Evolutionary conservation across 2,329 filamentous ascomycete species (phyloP), one percentile per base, ranked within the genome.

Genomic region (Aspergillus sp.): DNA sequence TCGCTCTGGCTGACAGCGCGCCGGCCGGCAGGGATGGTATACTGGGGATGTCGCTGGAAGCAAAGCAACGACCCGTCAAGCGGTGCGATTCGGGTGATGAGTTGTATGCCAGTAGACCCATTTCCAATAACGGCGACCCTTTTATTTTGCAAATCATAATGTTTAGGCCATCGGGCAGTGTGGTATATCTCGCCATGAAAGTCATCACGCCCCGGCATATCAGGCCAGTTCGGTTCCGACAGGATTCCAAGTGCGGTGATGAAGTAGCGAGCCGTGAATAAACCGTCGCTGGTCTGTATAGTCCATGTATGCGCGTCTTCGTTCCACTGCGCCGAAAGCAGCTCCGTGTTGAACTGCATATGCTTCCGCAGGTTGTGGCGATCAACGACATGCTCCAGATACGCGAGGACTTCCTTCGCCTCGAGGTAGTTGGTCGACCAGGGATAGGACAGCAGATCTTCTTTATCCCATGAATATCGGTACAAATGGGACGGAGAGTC

Each of bases 401-500:
- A 77, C 8, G 51, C 59, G 2, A 73, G 64, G 1, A 71, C 65
- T 20, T 77, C 72, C 5, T 69, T 64, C 41, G 74, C 69, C 1
- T 68, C 57, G 0, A 74, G 60, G 52, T 75, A 77, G n/a, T 69
- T 64, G 8, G 74, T 64, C 8, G 65, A 64, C 74, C 75, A 77
- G 0, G 69, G 68, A 61, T 73, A 75, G 32, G 70, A 61, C 9
- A 64, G 56, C 12, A 67, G 55, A 2, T 67, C 43, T 3, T 67
- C 64, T 30, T 60, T 58, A 12, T 64, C 62, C 38, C 60, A 68
- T 1, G 64, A 67, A 22, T 65, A 68, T 4, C 58, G 59, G 61
- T 83, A 82, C 0, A 76, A 76, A n/a, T 77, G 73, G 1, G 74
- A 74, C 62, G 81, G 77, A 0, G 77, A 78, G 54, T 81, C 79